A percentile compares a stretch with the other conserved stretches of the same genome.
Conservation (phyloP, 2,329 filamentous ascomycete species). For the Trichoderma oligosporum region DNA sequence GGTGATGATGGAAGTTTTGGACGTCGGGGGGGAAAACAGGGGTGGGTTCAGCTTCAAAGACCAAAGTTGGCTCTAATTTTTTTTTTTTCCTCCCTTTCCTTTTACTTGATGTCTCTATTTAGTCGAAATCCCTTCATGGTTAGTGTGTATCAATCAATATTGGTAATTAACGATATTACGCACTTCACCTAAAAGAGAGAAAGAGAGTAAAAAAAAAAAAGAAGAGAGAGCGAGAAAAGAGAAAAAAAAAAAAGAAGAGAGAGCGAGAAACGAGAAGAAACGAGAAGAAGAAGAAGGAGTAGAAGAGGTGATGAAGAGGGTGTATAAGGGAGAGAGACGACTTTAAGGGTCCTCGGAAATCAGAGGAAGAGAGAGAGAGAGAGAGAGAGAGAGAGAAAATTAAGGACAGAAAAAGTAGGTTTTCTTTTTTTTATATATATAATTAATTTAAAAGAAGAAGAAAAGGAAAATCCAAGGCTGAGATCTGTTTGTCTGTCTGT, state of each 20-base stretch:
- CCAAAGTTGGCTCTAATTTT: neutral
- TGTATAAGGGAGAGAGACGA: too few species aligned
- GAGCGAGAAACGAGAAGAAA: slow-evolving; percentile 13
- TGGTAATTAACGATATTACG: neutral
- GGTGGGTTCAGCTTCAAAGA: neutral
- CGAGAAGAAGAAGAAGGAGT: neutral
- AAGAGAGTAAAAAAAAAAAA: neutral
- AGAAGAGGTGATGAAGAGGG: neutral
- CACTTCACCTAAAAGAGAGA: neutral
- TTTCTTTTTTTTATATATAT: too few species aligned
- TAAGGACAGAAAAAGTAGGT: neutral
- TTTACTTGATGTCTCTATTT: too few species aligned
- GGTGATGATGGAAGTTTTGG: slow-evolving; percentile 2
- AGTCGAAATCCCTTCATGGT: neutral
- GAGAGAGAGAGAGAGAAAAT: neutral
- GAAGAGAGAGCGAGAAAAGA: neutral
- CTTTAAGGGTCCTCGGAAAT: neutral
- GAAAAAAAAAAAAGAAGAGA: neutral
- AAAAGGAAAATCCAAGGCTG: too few species aligned
- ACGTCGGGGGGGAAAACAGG: neutral
- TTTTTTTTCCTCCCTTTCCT: neutral
- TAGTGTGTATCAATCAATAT: neutral
- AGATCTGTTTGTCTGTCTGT: too few species aligned
- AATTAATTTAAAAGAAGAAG: too few species aligned
- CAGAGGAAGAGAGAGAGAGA: neutral